A percentile compares a stretch with the other conserved stretches of the same genome.
These are phyloP conservation scores for Yamadazyma jaroonii DNA, from an alignment of 1,139 yeast genomes.

Conservation along the genomic window DNA sequence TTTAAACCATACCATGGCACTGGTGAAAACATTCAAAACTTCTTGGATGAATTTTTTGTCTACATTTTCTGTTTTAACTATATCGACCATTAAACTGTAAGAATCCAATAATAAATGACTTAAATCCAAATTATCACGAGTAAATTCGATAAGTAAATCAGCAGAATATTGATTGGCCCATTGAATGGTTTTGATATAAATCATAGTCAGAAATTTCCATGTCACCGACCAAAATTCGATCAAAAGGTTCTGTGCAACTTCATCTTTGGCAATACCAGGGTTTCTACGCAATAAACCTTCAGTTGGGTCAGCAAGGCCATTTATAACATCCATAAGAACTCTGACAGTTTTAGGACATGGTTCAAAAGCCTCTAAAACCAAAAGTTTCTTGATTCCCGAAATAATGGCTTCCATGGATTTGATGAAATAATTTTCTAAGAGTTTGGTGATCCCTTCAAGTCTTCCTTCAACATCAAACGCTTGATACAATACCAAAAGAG, in stretches of 20 bases:
- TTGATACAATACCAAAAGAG: constrained; percentile 71
- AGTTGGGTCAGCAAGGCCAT: constrained; percentile 64
- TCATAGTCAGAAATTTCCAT: constrained; percentile 71
- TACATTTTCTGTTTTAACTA: constrained; percentile 13
- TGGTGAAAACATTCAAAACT: constrained; percentile 51
- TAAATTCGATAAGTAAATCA: constrained; percentile 66
- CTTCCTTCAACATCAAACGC: constrained; percentile 64
- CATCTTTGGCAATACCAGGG: constrained; percentile 1
- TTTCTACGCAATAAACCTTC: constrained; percentile 17
- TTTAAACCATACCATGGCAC: constrained; percentile 75
- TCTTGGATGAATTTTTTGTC: constrained; percentile 22
- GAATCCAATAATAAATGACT: constrained; percentile 68
- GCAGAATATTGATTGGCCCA: constrained; percentile 72
- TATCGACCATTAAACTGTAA: constrained; percentile 51
- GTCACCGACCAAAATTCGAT: constrained; percentile 57
- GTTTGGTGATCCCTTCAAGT: constrained; percentile 63
- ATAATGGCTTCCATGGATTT: constrained; percentile 45
- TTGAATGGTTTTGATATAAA: constrained; percentile 61
- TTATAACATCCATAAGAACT: constrained; percentile 70
- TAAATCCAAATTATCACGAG: constrained; percentile 81
- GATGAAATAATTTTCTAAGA: constrained; percentile 44
- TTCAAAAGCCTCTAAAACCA: constrained; percentile 53
- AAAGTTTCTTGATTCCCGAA: constrained; percentile 43
- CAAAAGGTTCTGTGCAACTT: constrained; percentile 16
- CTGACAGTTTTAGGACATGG: constrained; percentile 77